These are phyloP conservation scores for Naganishia antarctica DNA, from an alignment of 768 basidiomycete genomes.

Conservation along the genomic window DNA sequence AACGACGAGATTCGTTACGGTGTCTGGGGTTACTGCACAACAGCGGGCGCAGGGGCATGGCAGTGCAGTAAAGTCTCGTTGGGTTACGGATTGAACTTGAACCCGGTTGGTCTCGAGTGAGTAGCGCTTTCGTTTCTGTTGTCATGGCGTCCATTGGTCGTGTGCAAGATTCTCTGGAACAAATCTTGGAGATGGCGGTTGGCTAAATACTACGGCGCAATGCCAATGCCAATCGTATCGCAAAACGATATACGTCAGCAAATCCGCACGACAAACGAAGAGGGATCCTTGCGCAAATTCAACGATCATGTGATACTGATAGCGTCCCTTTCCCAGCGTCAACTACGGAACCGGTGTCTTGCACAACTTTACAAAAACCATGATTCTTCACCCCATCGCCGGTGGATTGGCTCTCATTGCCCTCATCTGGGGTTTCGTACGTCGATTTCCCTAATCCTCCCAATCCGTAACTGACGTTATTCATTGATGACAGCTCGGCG, in stretches of 20 bases:
- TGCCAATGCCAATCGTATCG: no score
- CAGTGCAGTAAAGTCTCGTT: constrained; percentile 31
- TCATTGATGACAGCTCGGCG: constrained; percentile 54
- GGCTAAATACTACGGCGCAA: no score
- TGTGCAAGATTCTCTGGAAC: no score
- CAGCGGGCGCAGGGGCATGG: constrained; percentile 24
- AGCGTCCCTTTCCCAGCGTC: not conserved
- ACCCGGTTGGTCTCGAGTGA: constrained; percentile 22
- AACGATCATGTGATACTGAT: no score
- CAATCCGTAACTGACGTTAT: not conserved
- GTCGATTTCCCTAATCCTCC: not conserved
- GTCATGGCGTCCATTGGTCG: no score
- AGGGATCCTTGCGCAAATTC: no score
- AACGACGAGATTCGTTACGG: constrained; percentile 58
- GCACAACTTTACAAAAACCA: constrained; percentile 65
- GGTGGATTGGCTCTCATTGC: constrained; percentile 43
- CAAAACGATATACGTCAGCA: constrained; percentile 4
- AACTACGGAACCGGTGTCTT: constrained; percentile 53
- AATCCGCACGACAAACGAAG: not conserved
- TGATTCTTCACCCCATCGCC: constrained; percentile 77
- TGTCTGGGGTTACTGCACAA: constrained; percentile 61
- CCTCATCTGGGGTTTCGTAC: constrained; percentile 33
- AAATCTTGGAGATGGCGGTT: no score
- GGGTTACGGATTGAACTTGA: constrained; percentile 23
- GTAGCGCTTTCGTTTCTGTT: not conserved